phyloP scores from a whole-genome alignment of 495 filamentous ascomycete species.

The Hypoxylon fragiforme region DNA sequence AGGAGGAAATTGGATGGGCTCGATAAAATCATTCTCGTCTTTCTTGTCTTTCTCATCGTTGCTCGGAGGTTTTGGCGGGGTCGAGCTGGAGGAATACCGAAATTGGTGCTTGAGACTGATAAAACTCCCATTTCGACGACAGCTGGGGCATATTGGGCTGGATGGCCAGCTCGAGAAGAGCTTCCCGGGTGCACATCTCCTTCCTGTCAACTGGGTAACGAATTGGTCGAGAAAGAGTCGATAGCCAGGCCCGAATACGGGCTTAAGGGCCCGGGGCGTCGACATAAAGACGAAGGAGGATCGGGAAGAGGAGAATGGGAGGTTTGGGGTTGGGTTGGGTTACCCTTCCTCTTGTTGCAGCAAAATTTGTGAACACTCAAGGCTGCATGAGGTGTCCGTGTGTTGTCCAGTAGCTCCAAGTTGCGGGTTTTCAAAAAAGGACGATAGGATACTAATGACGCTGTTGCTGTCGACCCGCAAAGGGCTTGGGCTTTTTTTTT shows the following conservation, averaged over 20 bases:
- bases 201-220: conserved; percentile 19
- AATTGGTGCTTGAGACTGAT: conserved; percentile 14
- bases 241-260: conserved; percentile 36
- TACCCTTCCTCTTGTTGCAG: conserved; percentile 14
- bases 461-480: conserved; percentile 14
- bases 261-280: conserved; percentile 35
- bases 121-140: conserved; percentile 14
- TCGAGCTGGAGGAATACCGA: conserved; percentile 29
- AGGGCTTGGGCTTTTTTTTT: too few relatives aligned
- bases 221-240: conserved; percentile 38
- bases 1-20: too few relatives aligned
- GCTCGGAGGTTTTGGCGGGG: conserved; percentile 21
- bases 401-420: too few relatives aligned
- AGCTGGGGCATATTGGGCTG: conserved; percentile 27
- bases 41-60: neutral
- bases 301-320: neutral
- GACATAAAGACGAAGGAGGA: conserved; percentile 30
- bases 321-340: neutral
- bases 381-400: too few relatives aligned
- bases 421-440: neutral
- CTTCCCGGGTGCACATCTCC: conserved; percentile 5
- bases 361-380: neutral
- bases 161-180: conserved; percentile 26
- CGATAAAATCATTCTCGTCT: too few relatives aligned
- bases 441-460: conserved; percentile 17